Conservation (phyloP, 1,284 basidiomycete species). For the Psilocybe mexicana region DNA sequence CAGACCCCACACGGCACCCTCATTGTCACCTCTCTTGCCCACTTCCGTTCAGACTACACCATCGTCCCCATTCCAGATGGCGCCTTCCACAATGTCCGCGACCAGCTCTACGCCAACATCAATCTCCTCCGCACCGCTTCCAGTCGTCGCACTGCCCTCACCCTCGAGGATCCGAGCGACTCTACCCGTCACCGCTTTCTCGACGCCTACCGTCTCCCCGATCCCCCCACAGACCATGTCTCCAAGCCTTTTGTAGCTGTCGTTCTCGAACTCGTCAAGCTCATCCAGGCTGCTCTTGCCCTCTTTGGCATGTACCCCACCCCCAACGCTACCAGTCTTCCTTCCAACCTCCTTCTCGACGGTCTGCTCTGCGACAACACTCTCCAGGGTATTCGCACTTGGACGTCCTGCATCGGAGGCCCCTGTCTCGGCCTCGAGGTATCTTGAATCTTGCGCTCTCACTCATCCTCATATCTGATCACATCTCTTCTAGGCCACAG, state of each 20-base stretch:
- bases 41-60: constrained; percentile 82
- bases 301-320: constrained; percentile 63
- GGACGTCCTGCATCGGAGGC: constrained; percentile 66
- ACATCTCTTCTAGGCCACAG: constrained; percentile 50
- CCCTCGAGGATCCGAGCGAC: constrained; percentile 72
- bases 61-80: constrained; percentile 76
- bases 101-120: constrained; percentile 76
- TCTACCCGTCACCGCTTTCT: constrained; percentile 77
- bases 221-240: constrained; percentile 28
- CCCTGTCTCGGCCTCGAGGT: constrained; percentile 64
- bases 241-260: constrained; percentile 26
- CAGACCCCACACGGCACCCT: constrained; percentile 68
- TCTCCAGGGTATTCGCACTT: constrained; percentile 64
- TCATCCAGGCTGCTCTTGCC: constrained; percentile 66
- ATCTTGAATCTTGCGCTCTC: constrained; percentile 18
- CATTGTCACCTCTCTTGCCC: constrained; percentile 79
- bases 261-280: constrained; percentile 72
- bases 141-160: constrained; percentile 71
- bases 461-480: constrained; percentile 6
- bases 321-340: constrained; percentile 7
- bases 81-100: constrained; percentile 57
- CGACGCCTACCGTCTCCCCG: constrained; percentile 62
- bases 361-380: constrained; percentile 77
- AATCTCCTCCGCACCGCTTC: constrained; percentile 78
- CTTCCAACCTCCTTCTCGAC: constrained; percentile 36